Percentiles rank a stretch among this genome's conserved stretches.
Conservation (phyloP, 768 basidiomycete species). For the Tricholoma sp. region DNA sequence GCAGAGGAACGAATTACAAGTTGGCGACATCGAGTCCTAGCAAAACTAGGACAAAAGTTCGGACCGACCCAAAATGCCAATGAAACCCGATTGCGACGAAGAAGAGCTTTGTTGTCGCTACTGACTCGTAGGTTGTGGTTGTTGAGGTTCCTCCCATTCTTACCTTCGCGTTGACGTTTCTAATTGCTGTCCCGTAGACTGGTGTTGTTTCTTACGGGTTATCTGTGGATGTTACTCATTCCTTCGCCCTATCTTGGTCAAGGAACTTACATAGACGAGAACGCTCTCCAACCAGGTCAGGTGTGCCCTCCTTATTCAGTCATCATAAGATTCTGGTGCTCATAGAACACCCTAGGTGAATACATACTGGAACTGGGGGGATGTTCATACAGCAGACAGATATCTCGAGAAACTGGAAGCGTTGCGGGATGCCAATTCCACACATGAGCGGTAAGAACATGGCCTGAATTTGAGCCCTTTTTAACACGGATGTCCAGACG, state of each 20-base stretch:
- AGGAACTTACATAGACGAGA: constrained; percentile 87
- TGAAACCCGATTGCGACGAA: constrained; percentile 40
- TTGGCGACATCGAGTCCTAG: constrained; percentile 8
- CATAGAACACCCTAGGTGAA: constrained; percentile 57
- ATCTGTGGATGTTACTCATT: constrained; percentile 80
- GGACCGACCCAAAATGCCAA: constrained; percentile 20
- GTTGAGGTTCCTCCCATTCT: constrained; percentile 29
- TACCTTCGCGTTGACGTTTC: neutral
- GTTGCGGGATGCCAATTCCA: constrained; percentile 57
- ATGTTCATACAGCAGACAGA: constrained; percentile 83
- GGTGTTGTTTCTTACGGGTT: constrained; percentile 56
- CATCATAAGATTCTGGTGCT: neutral
- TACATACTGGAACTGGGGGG: constrained; percentile 87
- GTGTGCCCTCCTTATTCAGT: constrained; percentile 32
- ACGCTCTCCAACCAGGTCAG: constrained; percentile 90
- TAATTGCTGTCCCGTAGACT: constrained; percentile 33
- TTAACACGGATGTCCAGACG: constrained; percentile 41
- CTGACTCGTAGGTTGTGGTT: constrained; percentile 30
- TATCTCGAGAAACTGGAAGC: constrained; percentile 68
- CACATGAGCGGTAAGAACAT: constrained; percentile 62
- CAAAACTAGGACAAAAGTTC: constrained; percentile 20
- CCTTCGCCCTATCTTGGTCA: constrained; percentile 63
- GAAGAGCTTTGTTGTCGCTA: constrained; percentile 29
- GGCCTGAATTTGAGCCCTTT: neutral
- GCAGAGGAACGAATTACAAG: neutral